phyloP scores from a whole-genome alignment of 2,329 filamentous ascomycete species.

The Botrytis squamosa region DNA sequence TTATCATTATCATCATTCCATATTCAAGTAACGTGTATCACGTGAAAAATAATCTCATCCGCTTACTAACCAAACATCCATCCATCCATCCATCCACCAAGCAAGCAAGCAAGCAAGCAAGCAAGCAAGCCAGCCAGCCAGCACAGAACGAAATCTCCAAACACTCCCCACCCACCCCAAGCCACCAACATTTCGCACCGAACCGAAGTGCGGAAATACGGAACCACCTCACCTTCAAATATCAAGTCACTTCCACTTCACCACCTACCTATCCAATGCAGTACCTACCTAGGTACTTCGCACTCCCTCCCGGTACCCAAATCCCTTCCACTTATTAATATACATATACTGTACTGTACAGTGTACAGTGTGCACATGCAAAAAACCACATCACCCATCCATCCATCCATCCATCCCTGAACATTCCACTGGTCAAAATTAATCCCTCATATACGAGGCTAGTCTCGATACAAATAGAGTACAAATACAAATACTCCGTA shows the following conservation, averaged over 20 bases:
- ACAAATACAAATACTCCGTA: not conserved
- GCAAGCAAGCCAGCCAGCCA: not conserved
- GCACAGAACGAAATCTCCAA: not conserved
- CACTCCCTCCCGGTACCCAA: no score
- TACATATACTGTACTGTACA: no score
- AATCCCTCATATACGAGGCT: slow-evolving; percentile 32
- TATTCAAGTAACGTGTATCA: not conserved
- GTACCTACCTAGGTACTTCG: no score
- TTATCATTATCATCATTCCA: not conserved
- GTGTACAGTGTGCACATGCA: not conserved
- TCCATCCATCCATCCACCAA: no score
- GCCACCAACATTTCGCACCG: not conserved
- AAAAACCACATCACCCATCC: not conserved
- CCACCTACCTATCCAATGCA: not conserved
- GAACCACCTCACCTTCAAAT: not conserved
- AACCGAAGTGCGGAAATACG: not conserved
- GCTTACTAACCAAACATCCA: not conserved
- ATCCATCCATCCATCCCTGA: slow-evolving; percentile 7
- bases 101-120: not conserved
- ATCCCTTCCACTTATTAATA: no score
- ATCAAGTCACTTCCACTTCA: slow-evolving; percentile 1
- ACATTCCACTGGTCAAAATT: slow-evolving; percentile 32
- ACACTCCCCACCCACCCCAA: not conserved
- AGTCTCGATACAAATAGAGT: not conserved
- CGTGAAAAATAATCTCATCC: accelerated